A percentile compares a stretch with the other conserved stretches of the same genome.
Evolutionary conservation across 306 rosid species (phyloP).

Genomic region (Prunus fruticosa): DNA sequence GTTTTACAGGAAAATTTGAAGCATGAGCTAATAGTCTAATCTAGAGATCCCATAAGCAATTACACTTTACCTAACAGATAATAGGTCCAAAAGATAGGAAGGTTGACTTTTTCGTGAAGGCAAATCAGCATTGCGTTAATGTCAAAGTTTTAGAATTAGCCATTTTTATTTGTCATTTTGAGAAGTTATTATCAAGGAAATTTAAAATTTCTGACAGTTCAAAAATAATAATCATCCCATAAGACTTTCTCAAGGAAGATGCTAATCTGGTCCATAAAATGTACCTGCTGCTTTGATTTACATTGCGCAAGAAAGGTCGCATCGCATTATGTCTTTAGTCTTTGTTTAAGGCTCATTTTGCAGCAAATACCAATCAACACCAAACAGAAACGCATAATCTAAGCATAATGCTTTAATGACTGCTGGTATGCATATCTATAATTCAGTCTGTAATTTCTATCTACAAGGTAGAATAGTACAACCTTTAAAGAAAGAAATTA

Average conservation of each 20-base stretch:
- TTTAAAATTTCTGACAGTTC: no score
- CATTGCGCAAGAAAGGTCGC: no score
- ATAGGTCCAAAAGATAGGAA: neutral
- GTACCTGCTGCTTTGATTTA: neutral
- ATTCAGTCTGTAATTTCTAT: neutral
- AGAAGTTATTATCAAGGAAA: no score
- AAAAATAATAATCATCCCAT: no score
- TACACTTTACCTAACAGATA: neutral
- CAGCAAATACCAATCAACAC: neutral
- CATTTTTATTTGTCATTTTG: no score
- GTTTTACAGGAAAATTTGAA: neutral
- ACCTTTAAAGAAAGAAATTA: slow-evolving; percentile 26
- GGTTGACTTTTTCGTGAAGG: neutral
- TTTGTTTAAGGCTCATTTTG: no score
- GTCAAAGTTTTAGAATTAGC: neutral
- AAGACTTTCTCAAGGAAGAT: no score
- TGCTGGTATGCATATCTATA: neutral
- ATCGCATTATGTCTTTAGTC: no score
- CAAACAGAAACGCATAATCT: neutral
- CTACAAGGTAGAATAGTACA: neutral
- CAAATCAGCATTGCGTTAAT: no score
- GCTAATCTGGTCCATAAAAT: neutral
- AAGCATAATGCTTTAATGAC: neutral
- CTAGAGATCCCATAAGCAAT: neutral
- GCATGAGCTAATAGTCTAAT: neutral